Conservation (phyloP, 139 green algal species). For the Coelastrella sp. region DNA sequence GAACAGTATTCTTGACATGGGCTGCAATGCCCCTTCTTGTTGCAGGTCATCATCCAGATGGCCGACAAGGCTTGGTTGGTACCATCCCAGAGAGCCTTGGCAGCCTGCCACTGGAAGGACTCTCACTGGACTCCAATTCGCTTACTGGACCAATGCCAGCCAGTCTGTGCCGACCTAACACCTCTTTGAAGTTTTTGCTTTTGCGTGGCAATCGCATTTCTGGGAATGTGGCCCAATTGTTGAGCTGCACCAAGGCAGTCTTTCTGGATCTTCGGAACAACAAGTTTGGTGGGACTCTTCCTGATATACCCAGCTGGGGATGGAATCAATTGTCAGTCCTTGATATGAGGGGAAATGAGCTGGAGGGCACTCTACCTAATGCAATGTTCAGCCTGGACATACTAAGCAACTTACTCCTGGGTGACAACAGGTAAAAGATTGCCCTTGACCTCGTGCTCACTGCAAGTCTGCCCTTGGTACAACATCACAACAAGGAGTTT, state of each 20-base stretch:
- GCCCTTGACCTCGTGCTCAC: not conserved
- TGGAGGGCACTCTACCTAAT: not conserved
- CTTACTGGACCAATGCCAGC: constrained; percentile 13
- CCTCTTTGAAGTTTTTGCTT: constrained; percentile 19
- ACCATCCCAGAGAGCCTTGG: not conserved
- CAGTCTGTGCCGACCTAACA: constrained; percentile 13
- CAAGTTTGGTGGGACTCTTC: not conserved
- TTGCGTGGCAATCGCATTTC: constrained; percentile 13
- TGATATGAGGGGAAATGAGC: constrained; percentile 4
- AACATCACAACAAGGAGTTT: too few species aligned
- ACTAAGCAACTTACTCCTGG: constrained; percentile 32
- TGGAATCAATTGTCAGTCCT: constrained; percentile 8
- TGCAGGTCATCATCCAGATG: not conserved
- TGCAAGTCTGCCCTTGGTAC: too few species aligned
- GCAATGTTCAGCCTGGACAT: not conserved
- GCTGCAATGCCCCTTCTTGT: too few species aligned
- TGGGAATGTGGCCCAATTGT: not conserved
- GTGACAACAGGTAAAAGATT: constrained; percentile 30
- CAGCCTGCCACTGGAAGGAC: not conserved
- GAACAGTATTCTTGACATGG: too few species aligned
- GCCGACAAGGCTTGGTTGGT: not conserved
- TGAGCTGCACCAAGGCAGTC: constrained; percentile 13
- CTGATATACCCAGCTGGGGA: not conserved
- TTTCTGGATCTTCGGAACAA: constrained; percentile 39
- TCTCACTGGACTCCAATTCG: not conserved